A percentile compares a stretch with the other conserved stretches of the same genome.
Evolutionary conservation across 1,284 basidiomycete genomes (phyloP).

Genomic region (Fistulinella cinereoalba): DNA sequence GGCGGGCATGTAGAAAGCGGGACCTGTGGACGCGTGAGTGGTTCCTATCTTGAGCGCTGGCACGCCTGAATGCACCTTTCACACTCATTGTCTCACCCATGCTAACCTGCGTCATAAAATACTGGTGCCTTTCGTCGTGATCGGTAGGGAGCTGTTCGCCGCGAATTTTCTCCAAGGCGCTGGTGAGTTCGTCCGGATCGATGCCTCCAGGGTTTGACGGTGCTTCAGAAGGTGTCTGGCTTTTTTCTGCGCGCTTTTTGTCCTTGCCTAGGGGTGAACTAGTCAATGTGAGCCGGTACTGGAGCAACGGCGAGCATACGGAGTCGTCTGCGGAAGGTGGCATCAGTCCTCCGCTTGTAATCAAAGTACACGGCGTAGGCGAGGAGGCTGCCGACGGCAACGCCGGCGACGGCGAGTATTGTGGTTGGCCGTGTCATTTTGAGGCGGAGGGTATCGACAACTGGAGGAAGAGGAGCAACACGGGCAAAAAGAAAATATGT

Average conservation of each 20-base stretch:
- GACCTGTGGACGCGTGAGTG: slow-evolving; percentile 50
- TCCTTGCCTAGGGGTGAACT: slow-evolving; percentile 65
- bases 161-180: slow-evolving; percentile 61
- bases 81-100: slow-evolving; percentile 83
- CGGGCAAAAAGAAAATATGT: not conserved
- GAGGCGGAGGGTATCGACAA: slow-evolving; percentile 3
- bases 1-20: slow-evolving; percentile 72
- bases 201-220: slow-evolving; percentile 33
- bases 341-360: slow-evolving; percentile 88
- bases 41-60: not conserved
- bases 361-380: slow-evolving; percentile 94
- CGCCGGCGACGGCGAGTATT: slow-evolving; percentile 61
- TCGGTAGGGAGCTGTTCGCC: slow-evolving; percentile 63
- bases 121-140: slow-evolving; percentile 77
- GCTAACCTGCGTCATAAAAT: slow-evolving; percentile 89
- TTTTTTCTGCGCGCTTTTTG: slow-evolving; percentile 85
- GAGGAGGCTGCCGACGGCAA: slow-evolving; percentile 63
- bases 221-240: slow-evolving; percentile 62
- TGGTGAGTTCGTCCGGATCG: slow-evolving; percentile 52
- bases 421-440: slow-evolving; percentile 45
- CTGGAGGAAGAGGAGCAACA: slow-evolving; percentile 4
- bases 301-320: slow-evolving; percentile 53
- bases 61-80: slow-evolving; percentile 53
- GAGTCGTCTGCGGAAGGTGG: slow-evolving; percentile 84
- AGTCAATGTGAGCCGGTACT: not conserved